Base-by-base conservation (phyloP, 2,329 filamentous ascomycete genomes). In the Sporothrix protearum region DNA sequence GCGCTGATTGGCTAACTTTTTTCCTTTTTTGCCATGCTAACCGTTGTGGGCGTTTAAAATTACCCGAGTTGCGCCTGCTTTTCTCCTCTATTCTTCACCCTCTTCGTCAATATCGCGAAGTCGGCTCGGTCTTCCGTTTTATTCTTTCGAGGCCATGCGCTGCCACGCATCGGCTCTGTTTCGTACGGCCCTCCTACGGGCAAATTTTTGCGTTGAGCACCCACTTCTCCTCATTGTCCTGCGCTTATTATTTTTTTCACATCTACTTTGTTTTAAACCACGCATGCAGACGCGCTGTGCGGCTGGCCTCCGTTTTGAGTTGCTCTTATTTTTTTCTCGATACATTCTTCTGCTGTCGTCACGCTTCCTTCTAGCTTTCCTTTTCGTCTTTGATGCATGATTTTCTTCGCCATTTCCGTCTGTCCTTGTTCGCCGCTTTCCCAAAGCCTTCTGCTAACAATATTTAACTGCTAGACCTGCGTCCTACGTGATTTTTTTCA, bases 1-100 rank as follows among this genome's bases (percentile, higher is more conserved):
- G 66, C 22, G 19, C 49, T 68, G 66, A 68, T 68, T 68, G 66
- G 66, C n/a, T 47, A 55, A 49, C 66, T 49, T 68, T 42, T 55
- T 47, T 66, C 14, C 6, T 67, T 14, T 19, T 12, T 2, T 16
- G 42, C 42, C 42, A 47, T 47, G 42, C 49, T 25, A 53, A 53
- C 9, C 22, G 22, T 25, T 10, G 49, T 53, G 49, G 22, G 49
- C 9, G 22, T 25, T 25, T n/a, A 53, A 8, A 28, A 30, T 25
- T 25, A 57, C 53, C 51, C 53, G 53, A 28, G 22, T 25, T 53
- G 25, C 28, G 22, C 49, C 19, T n/a, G n/a, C 42, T 45, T 45
- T 45, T 45, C 12, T 45, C 6, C 3, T 19, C 42, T 14, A 3
- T 14, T 45, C 42, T 16, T 19, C 42, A 16, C 12, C 9, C 39